These are phyloP conservation scores for Nothomitra cinnamomea DNA, from an alignment of 2,329 filamentous ascomycete genomes.

Conservation along the genomic window DNA sequence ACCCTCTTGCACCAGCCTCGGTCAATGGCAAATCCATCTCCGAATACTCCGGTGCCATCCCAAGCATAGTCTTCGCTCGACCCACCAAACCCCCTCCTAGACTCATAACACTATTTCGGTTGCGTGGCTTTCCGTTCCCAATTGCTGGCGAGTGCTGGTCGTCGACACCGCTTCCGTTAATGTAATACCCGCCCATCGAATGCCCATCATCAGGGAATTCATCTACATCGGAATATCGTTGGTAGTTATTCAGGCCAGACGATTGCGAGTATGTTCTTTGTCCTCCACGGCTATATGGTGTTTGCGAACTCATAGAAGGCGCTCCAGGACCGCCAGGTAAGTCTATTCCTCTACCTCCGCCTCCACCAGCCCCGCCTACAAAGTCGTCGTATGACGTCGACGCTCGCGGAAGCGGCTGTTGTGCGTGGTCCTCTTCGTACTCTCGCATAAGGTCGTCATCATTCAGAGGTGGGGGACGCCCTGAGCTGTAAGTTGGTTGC, in stretches of 20 bases:
- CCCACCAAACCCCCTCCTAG: slow-evolving; percentile 79
- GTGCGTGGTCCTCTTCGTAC: slow-evolving; percentile 52
- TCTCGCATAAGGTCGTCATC: slow-evolving; percentile 66
- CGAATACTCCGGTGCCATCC: slow-evolving; percentile 74
- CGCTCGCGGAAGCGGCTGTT: slow-evolving; percentile 50
- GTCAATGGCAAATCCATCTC: slow-evolving; percentile 97
- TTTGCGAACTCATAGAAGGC: slow-evolving; percentile 18
- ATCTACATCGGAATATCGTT: slow-evolving; percentile 79
- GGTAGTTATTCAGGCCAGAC: slow-evolving; percentile 64
- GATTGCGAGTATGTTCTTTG: slow-evolving; percentile 46
- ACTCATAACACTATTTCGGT: slow-evolving; percentile 76
- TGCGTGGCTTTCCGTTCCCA: slow-evolving; percentile 41
- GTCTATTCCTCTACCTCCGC: slow-evolving; percentile 26
- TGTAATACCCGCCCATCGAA: slow-evolving; percentile 60
- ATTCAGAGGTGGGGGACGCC: slow-evolving; percentile 60
- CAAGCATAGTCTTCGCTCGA: slow-evolving; percentile 74
- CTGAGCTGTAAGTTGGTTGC: slow-evolving; percentile 54
- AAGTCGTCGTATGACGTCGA: slow-evolving; percentile 94
- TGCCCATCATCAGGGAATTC: slow-evolving; percentile 63
- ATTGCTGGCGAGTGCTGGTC: slow-evolving; percentile 32
- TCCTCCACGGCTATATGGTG: slow-evolving; percentile 1
- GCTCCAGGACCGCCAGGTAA: slow-evolving; percentile 27
- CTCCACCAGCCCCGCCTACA: slow-evolving; percentile 47
- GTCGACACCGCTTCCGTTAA: slow-evolving; percentile 42
- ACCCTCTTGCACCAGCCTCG: slow-evolving; percentile 44